Conservation (phyloP, 441 rosid genomes). For the Hura crepitans region DNA sequence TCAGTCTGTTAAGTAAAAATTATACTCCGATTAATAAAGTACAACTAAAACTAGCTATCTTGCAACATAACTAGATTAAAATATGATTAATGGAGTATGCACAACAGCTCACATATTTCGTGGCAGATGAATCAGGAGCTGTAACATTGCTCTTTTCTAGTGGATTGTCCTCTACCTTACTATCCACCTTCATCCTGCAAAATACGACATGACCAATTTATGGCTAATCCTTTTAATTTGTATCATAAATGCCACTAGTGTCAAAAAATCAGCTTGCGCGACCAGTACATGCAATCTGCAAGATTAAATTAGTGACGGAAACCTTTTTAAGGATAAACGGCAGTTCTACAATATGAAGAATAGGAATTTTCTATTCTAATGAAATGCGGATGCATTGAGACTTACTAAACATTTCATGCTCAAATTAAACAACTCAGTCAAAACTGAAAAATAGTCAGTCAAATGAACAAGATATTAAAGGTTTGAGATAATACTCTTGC, state of each 20-base stretch:
- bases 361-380: neutral
- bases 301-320: neutral
- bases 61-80: neutral
- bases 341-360: neutral
- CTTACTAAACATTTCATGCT: slow-evolving; percentile 10
- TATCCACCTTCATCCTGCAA: slow-evolving; percentile 67
- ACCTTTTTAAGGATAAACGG: neutral
- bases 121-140: slow-evolving; percentile 49
- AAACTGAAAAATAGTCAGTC: slow-evolving; percentile 19
- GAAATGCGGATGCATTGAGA: neutral
- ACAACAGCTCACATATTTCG: slow-evolving; percentile 55
- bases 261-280: neutral
- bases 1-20: slow-evolving; percentile 49
- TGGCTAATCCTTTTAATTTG: slow-evolving; percentile 25
- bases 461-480: slow-evolving; percentile 32
- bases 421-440: slow-evolving; percentile 4
- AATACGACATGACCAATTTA: slow-evolving; percentile 28
- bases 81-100: neutral
- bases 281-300: neutral
- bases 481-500: slow-evolving; percentile 76
- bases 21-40: slow-evolving; percentile 6
- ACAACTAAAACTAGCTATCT: neutral
- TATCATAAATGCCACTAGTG: slow-evolving; percentile 9
- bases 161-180: slow-evolving; percentile 41
- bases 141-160: slow-evolving; percentile 46